Evolutionary conservation across 2,329 filamentous ascomycete species (phyloP), one percentile per base, ranked within the genome.

Genomic region (Emmonsia crescens): DNA sequence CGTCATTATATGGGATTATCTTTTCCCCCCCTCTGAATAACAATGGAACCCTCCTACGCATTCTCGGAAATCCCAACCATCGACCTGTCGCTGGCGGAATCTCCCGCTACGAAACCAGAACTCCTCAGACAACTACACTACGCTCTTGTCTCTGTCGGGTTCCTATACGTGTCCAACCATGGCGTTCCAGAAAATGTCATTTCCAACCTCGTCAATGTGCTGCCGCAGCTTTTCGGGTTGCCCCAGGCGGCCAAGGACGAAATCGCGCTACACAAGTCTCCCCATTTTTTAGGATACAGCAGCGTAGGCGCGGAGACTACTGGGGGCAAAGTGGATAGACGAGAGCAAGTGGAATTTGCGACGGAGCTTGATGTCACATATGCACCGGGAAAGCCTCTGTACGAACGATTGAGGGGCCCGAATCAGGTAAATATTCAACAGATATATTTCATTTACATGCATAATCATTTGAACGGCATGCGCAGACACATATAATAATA

Each of bases 221-320:
- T 70, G 5, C 66, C 68, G 21, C 48, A 60, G 6, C 62, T 70
- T 2, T 70, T 70, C 54, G 59, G 52, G 29, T 61, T 70, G 14
- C 61, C 66, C 10, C 57, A 52, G 19, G 44, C n/a, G 19, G 61
- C 55, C 24, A 70, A 70, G 44, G 65, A 69, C 10, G 62, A 65
- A 54, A 64, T 65, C 24, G 67, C 66, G 9, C 62, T 74, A 21
- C 70, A 76, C 31, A 80, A 83, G 31, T 85, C 81, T 1, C 82
- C 83, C 10, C 83, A 85, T 67, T 85, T 86, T 61, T 73, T 86
- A 2, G 84, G 84, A 0, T 86, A 85, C 68, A 83, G 80, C 64
- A 78, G 75, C 0, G 77, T 78, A 21, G 83, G 82, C 0, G 74
- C 79, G 29, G 84, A 86, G 68, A 82, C 73, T 0, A 86, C 84